phyloP scores from a whole-genome alignment of 2,329 filamentous ascomycete genomes.

The Phialocephala sp. region DNA sequence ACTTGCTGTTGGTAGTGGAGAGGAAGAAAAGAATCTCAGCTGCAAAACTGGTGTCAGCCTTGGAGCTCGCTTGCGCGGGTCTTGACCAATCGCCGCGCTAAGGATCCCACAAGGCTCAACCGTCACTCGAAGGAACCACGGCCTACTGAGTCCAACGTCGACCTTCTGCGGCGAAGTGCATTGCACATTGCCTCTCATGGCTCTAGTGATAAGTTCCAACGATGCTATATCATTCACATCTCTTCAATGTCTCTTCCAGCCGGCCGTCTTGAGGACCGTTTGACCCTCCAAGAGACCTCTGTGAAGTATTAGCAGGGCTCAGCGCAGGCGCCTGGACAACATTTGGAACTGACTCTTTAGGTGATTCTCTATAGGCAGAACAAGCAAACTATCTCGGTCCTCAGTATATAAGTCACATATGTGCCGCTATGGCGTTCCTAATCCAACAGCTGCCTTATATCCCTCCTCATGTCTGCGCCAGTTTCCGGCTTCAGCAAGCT shows the following conservation, averaged over 20 bases:
- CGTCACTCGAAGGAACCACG: slow-evolving; percentile 8
- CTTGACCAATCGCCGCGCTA: slow-evolving; percentile 12
- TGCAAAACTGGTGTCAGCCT: slow-evolving; percentile 20
- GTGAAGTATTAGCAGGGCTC: slow-evolving; percentile 23
- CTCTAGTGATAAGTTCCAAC: slow-evolving; percentile 18
- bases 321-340: slow-evolving; percentile 28
- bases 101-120: slow-evolving; percentile 22
- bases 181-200: slow-evolving; percentile 10
- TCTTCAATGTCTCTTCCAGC: slow-evolving; percentile 30
- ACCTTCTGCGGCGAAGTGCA: slow-evolving; percentile 27
- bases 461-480: slow-evolving; percentile 40
- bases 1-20: not conserved
- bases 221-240: slow-evolving; percentile 25
- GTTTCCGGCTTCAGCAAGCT: slow-evolving; percentile 41
- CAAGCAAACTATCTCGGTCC: slow-evolving; percentile 20
- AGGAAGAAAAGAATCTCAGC: not conserved
- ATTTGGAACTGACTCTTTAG: slow-evolving; percentile 31
- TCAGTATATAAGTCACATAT: slow-evolving; percentile 35
- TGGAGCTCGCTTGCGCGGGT: not conserved
- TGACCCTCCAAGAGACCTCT: slow-evolving; percentile 31
- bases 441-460: slow-evolving; percentile 14
- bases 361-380: slow-evolving; percentile 33
- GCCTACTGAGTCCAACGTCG: slow-evolving; percentile 3
- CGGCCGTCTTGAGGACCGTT: slow-evolving; percentile 32
- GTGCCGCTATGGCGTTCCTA: slow-evolving; percentile 33